Evolutionary conservation across 352 stramenopile genomes (phyloP).

Genomic region (Phytophthora foliorum): DNA sequence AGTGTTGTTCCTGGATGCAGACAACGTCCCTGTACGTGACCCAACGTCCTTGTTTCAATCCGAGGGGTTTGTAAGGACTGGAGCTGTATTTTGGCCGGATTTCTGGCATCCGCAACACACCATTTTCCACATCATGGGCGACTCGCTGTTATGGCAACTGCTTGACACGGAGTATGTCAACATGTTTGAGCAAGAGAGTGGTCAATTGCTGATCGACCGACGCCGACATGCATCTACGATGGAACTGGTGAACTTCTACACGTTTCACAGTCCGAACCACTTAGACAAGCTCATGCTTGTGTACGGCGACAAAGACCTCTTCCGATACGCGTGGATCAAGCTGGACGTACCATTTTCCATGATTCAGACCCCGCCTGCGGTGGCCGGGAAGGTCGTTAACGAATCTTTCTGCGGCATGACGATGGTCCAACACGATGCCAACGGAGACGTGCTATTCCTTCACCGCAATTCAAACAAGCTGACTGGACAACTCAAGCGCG

Average conservation of each 20-base stretch:
- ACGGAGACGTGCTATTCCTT: constrained; percentile 50
- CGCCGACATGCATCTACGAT: constrained; percentile 43
- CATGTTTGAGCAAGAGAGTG: constrained; percentile 80
- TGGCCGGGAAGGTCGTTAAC: constrained; percentile 46
- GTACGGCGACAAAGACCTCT: constrained; percentile 73
- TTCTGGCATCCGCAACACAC: constrained; percentile 70
- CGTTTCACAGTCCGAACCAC: constrained; percentile 41
- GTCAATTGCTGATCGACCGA: constrained; percentile 60
- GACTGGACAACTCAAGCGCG: constrained; percentile 27
- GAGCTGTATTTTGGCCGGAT: constrained; percentile 77
- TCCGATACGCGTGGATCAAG: constrained; percentile 67
- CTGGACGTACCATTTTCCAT: constrained; percentile 53
- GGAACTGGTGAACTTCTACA: constrained; percentile 53
- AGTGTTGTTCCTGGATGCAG: constrained; percentile 64
- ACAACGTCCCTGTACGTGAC: constrained; percentile 59
- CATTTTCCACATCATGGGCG: constrained; percentile 69
- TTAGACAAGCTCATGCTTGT: constrained; percentile 50
- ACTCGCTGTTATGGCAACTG: constrained; percentile 62
- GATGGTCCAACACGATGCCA: constrained; percentile 56
- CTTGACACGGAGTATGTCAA: constrained; percentile 55
- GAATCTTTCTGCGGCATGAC: constrained; percentile 60
- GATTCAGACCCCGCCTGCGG: constrained; percentile 45
- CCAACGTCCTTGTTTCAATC: constrained; percentile 59
- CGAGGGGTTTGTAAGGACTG: constrained; percentile 44
- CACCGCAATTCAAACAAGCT: constrained; percentile 64